Evolutionary conservation across 163 green algal species (phyloP).

Genomic region (Coccomyxa subellipsoidea): DNA sequence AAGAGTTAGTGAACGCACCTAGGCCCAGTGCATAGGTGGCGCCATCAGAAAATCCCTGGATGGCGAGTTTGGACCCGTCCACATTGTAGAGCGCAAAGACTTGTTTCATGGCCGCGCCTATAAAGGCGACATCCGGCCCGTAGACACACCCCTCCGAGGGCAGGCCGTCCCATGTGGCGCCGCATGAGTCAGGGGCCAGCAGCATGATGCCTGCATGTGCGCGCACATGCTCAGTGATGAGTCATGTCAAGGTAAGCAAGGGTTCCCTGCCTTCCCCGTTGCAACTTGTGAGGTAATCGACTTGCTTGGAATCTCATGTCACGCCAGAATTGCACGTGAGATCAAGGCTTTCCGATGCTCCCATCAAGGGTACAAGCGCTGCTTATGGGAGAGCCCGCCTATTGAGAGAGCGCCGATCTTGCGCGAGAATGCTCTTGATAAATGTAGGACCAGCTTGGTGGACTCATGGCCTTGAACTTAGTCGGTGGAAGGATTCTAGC

Average conservation of each 20-base stretch:
- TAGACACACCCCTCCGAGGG: background rate
- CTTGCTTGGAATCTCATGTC: too few species aligned
- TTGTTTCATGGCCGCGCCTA: slow-evolving; percentile 10
- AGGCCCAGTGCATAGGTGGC: slow-evolving; percentile 52
- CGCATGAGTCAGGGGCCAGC: slow-evolving; percentile 10
- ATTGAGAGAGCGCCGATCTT: too few species aligned
- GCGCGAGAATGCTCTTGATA: too few species aligned
- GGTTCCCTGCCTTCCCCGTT: too few species aligned
- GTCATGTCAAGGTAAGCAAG: too few species aligned
- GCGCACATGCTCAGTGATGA: background rate
- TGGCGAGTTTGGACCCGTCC: slow-evolving; percentile 23
- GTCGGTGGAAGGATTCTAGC: background rate
- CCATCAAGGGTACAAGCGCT: too few species aligned
- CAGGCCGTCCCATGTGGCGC: slow-evolving; percentile 25
- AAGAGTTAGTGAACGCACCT: slow-evolving; percentile 12
- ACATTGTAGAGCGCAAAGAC: slow-evolving; percentile 21
- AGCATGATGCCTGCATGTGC: slow-evolving; percentile 14
- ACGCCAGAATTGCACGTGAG: too few species aligned
- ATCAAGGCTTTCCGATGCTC: too few species aligned
- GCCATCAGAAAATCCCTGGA: slow-evolving; percentile 45
- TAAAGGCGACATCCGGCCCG: slow-evolving; percentile 26
- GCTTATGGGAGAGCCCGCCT: too few species aligned
- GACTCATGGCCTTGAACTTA: too few species aligned
- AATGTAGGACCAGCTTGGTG: too few species aligned
- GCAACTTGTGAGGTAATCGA: too few species aligned